A percentile compares a stretch with the other conserved stretches of the same genome.
phyloP scores from a whole-genome alignment of 83 land plant species.

The Larix sibirica region DNA sequence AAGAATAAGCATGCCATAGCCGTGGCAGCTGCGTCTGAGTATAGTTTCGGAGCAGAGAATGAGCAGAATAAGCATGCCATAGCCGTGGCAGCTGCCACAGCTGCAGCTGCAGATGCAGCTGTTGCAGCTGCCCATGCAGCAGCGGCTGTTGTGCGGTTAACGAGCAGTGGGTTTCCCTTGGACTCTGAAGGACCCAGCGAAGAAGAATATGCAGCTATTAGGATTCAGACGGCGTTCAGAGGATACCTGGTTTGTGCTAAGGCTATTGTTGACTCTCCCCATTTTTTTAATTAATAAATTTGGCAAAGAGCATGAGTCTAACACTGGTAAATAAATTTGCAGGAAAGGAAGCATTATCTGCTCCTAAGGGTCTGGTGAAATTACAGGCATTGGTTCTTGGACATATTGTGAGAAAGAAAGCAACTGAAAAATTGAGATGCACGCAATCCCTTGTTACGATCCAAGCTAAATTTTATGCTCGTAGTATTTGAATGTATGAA shows the following conservation, averaged over 20 bases:
- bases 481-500: constrained; percentile 39
- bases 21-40: constrained; percentile 36
- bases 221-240: constrained; percentile 59
- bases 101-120: constrained; percentile 53
- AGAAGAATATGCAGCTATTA: constrained; percentile 55
- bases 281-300: too few relatives aligned
- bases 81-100: constrained; percentile 50
- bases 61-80: constrained; percentile 44
- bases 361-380: constrained; percentile 66
- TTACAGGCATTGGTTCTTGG: constrained; percentile 74
- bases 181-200: background rate
- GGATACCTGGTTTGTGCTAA: constrained; percentile 44
- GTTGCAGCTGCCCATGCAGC: constrained; percentile 53
- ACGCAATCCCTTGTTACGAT: constrained; percentile 68
- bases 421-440: constrained; percentile 61
- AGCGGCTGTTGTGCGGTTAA: constrained; percentile 42
- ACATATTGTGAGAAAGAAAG: constrained; percentile 67
- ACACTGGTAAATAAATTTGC: background rate
- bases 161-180: constrained; percentile 17
- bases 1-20: constrained; percentile 50
- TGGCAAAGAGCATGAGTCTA: too few relatives aligned
- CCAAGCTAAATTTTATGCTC: constrained; percentile 57
- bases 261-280: background rate
- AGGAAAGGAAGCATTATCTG: constrained; percentile 71
- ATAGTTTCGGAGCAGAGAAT: background rate